Conservation (phyloP, 2,329 filamentous ascomycete genomes). For the Talaromyces sp. region DNA sequence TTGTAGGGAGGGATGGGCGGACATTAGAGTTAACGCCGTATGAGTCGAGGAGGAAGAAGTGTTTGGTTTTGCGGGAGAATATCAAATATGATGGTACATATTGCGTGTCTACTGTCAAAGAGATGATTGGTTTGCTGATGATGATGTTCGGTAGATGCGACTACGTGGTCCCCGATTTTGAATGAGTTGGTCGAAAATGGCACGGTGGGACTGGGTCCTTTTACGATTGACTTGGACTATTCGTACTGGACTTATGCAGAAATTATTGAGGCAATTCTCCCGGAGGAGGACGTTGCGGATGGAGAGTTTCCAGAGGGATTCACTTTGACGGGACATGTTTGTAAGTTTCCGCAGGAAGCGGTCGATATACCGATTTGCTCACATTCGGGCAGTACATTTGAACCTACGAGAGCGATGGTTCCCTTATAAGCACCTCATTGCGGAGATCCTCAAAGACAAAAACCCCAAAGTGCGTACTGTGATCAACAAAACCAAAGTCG, state of each 20-base stretch:
- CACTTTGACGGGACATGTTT: conserved; percentile 82
- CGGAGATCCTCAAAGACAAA: conserved; percentile 83
- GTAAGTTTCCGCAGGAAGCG: conserved; percentile 45
- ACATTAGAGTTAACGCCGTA: conserved; percentile 51
- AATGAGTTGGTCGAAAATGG: conserved; percentile 65
- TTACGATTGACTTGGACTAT: conserved; percentile 73
- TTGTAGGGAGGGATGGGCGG: conserved; percentile 16
- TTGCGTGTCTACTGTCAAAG: conserved; percentile 13
- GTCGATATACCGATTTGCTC: background rate
- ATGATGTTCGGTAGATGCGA: conserved; percentile 52
- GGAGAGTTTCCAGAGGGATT: conserved; percentile 78
- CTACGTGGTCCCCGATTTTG: conserved; percentile 73
- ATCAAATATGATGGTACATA: conserved; percentile 42
- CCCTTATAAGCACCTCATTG: conserved; percentile 83
- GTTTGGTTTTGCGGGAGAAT: conserved; percentile 38
- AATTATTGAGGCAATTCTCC: conserved; percentile 76
- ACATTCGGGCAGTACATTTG: conserved; percentile 63
- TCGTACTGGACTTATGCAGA: conserved; percentile 84
- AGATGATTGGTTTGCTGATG: conserved; percentile 11
- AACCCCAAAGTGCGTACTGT: conserved; percentile 78
- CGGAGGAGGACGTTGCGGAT: conserved; percentile 66
- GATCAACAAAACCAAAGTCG: conserved; percentile 91
- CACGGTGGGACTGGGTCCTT: conserved; percentile 70
- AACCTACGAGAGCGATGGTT: conserved; percentile 82
- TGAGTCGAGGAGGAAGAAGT: conserved; percentile 42